These are phyloP conservation scores for Suillus occidentalis DNA, from an alignment of 768 basidiomycete species.

Conservation along the genomic window DNA sequence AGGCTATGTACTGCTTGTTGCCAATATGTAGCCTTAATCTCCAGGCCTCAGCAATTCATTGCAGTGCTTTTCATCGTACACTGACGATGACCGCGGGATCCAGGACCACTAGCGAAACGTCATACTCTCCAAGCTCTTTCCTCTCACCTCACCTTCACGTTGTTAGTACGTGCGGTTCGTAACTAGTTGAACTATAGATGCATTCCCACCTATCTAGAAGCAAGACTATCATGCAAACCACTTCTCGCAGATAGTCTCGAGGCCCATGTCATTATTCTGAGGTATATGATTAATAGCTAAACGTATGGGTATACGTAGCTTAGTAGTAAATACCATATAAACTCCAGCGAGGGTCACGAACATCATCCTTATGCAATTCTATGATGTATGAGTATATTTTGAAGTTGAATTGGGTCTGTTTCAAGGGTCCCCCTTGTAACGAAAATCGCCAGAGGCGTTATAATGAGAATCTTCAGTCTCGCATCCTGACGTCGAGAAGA, in stretches of 20 bases:
- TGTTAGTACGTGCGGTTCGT: background rate
- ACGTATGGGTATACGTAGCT: background rate
- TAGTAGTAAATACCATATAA: background rate
- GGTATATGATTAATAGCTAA: background rate
- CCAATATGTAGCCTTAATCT: conserved; percentile 4
- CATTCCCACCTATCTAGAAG: background rate
- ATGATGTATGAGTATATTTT: background rate
- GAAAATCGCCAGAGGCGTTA: background rate
- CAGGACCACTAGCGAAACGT: background rate
- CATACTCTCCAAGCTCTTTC: background rate
- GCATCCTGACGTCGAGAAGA: no score
- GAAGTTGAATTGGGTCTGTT: background rate
- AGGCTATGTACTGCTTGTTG: conserved; percentile 4
- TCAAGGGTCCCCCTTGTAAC: background rate
- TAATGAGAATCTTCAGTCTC: no score
- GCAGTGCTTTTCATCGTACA: background rate
- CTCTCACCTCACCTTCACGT: background rate
- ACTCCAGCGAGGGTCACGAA: background rate
- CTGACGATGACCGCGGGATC: background rate
- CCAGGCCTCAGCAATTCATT: background rate
- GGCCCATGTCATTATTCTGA: background rate
- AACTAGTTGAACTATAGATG: background rate
- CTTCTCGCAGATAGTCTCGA: background rate
- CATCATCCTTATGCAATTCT: background rate
- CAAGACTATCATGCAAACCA: background rate